phyloP scores from a whole-genome alignment of 495 filamentous ascomycete genomes.

The Neurospora intermedia region DNA sequence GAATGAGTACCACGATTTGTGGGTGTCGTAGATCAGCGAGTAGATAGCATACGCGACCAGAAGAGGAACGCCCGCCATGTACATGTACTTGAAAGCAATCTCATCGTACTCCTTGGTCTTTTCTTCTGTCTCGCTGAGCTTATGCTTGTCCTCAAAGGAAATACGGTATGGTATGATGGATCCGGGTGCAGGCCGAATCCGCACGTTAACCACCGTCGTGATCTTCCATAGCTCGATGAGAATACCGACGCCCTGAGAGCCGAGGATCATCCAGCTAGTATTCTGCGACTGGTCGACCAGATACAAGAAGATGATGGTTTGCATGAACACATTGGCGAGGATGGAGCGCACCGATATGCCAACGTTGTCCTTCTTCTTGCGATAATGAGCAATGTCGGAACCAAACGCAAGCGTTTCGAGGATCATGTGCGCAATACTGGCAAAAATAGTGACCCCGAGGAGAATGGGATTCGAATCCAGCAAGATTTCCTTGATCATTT shows the following conservation, averaged over 20 bases:
- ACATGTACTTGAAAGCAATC: conserved; percentile 95
- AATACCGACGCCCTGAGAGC: conserved; percentile 87
- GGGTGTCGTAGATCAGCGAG: conserved; percentile 82
- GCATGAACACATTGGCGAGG: conserved; percentile 96
- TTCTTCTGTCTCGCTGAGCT: conserved; percentile 86
- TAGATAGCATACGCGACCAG: conserved; percentile 82
- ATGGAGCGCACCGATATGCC: conserved; percentile 94
- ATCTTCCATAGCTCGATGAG: conserved; percentile 96
- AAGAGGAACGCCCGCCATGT: conserved; percentile 80
- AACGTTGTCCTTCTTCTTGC: conserved; percentile 98
- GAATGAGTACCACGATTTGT: conserved; percentile 98
- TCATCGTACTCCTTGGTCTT: conserved; percentile 98
- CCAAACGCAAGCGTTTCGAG: conserved; percentile 97
- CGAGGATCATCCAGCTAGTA: conserved; percentile 97
- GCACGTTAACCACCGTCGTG: conserved; percentile 91
- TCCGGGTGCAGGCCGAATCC: conserved; percentile 57
- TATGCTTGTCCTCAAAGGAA: conserved; percentile 92
- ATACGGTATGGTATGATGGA: conserved; percentile 74
- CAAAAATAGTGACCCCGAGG: conserved; percentile 69
- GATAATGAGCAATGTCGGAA: conserved; percentile 93
- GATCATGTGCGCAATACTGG: conserved; percentile 82
- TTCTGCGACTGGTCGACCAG: conserved; percentile 96
- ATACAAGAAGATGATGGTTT: conserved; percentile 91
- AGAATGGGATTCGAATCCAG: conserved; percentile 92
- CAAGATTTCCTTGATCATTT: conserved; percentile 90